phyloP scores from a whole-genome alignment of 2,329 filamentous ascomycete genomes.

The Neurospora sp. region DNA sequence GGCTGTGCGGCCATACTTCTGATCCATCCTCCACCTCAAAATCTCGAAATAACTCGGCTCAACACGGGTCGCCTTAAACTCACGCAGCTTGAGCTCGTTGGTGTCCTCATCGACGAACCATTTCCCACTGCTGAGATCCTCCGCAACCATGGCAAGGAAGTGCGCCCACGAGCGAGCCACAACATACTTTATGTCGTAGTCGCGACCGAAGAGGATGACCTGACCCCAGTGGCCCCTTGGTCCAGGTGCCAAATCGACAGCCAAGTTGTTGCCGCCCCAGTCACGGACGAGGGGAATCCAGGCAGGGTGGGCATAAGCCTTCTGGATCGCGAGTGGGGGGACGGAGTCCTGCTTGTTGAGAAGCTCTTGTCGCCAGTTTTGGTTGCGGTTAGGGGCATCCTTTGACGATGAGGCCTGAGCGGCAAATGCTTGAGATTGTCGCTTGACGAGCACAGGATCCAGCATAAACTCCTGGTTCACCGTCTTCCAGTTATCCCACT shows the following conservation, averaged over 20 bases:
- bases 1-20: constrained; percentile 71
- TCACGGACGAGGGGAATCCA: constrained; percentile 97
- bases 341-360: constrained; percentile 78
- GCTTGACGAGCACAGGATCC: constrained; percentile 41
- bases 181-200: constrained; percentile 98
- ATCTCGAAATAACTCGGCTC: constrained; percentile 94
- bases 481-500: constrained; percentile 92
- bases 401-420: constrained; percentile 62
- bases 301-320: constrained; percentile 81
- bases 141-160: constrained; percentile 77
- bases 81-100: constrained; percentile 80
- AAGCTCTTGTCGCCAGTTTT: constrained; percentile 77
- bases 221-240: constrained; percentile 90
- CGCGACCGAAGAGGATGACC: constrained; percentile 89
- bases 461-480: constrained; percentile 85
- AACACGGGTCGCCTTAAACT: constrained; percentile 81
- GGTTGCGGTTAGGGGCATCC: constrained; percentile 44
- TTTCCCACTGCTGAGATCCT: constrained; percentile 83
- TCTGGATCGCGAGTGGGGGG: constrained; percentile 77
- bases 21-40: constrained; percentile 86
- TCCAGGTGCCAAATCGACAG: constrained; percentile 84
- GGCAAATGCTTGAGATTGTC: constrained; percentile 57
- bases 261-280: constrained; percentile 97
- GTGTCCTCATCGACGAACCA: constrained; percentile 89
- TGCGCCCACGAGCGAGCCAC: constrained; percentile 84